Conservation (phyloP, 208 protist genomes). For the Acanthamoeba culbertsoni region DNA sequence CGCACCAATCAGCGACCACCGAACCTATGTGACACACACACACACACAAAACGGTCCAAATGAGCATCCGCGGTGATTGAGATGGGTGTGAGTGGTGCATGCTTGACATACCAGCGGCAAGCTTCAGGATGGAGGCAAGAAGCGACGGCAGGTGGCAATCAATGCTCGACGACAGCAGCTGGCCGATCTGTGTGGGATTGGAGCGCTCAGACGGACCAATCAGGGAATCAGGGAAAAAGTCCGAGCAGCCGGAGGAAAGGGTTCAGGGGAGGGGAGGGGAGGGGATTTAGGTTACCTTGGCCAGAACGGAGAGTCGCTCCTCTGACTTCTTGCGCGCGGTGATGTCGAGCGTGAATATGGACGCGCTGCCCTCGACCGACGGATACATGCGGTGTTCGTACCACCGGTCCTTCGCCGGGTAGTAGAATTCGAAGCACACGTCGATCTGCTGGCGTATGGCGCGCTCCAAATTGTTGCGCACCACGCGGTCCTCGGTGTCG, state of each 20-base stretch:
- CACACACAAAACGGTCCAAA: neutral
- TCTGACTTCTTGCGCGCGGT: neutral
- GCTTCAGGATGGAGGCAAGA: neutral
- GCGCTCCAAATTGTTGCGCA: neutral
- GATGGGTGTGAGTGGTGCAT: neutral
- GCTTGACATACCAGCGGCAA: neutral
- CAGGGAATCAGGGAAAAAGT: neutral
- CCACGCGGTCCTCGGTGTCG: neutral
- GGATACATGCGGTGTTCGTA: constrained; percentile 6
- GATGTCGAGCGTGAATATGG: neutral
- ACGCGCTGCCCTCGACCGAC: neutral
- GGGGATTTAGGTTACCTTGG: neutral
- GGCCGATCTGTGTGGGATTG: neutral
- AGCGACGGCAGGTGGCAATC: constrained; percentile 4
- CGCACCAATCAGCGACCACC: constrained; percentile 1
- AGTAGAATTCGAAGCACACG: constrained; percentile 26
- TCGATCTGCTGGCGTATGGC: neutral
- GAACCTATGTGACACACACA: neutral
- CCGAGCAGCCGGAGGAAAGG: too few species aligned
- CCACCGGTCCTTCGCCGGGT: constrained; percentile 13
- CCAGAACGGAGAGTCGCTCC: neutral
- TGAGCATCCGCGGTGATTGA: neutral
- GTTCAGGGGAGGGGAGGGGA: too few species aligned
- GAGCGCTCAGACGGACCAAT: neutral
- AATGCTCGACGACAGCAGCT: neutral